These are phyloP conservation scores for Phytophthora litchii DNA, from an alignment of 352 stramenopile genomes.

Conservation along the genomic window DNA sequence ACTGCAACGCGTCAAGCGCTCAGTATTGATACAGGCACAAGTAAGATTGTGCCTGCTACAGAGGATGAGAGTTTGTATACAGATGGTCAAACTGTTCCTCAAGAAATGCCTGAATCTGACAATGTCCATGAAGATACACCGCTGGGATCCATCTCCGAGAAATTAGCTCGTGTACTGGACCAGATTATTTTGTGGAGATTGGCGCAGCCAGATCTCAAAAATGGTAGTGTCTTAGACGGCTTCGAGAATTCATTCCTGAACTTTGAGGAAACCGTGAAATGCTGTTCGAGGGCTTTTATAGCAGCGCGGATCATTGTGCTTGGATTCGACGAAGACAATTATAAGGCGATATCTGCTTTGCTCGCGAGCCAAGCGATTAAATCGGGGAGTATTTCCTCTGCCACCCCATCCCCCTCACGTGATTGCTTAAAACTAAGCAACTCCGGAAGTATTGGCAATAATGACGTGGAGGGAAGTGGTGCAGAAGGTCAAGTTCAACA, in stretches of 20 bases:
- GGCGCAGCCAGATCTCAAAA: constrained; percentile 58
- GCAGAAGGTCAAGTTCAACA: constrained; percentile 1
- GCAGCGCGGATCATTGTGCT: constrained; percentile 62
- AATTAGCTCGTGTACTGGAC: constrained; percentile 51
- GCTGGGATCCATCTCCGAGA: constrained; percentile 10
- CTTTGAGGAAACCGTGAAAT: constrained; percentile 42
- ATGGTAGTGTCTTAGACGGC: constrained; percentile 76
- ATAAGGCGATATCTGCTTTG: constrained; percentile 49
- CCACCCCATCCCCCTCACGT: constrained; percentile 10
- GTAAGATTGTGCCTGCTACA: neutral
- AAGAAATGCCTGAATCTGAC: constrained; percentile 25
- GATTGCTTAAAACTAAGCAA: constrained; percentile 9
- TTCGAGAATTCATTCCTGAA: constrained; percentile 65
- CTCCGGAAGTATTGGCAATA: constrained; percentile 21
- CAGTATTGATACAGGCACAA: constrained; percentile 22
- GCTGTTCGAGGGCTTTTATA: constrained; percentile 45
- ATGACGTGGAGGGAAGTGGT: constrained; percentile 1
- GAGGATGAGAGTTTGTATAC: constrained; percentile 2
- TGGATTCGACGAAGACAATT: constrained; percentile 72
- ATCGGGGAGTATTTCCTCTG: neutral
- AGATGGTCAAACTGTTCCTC: neutral
- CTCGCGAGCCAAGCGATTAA: constrained; percentile 15
- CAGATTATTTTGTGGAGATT: constrained; percentile 73
- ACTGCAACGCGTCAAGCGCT: constrained; percentile 41
- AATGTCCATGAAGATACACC: constrained; percentile 26